Evolutionary conservation across 495 filamentous ascomycete species (phyloP).

Genomic region (Ramalina intermedia): DNA sequence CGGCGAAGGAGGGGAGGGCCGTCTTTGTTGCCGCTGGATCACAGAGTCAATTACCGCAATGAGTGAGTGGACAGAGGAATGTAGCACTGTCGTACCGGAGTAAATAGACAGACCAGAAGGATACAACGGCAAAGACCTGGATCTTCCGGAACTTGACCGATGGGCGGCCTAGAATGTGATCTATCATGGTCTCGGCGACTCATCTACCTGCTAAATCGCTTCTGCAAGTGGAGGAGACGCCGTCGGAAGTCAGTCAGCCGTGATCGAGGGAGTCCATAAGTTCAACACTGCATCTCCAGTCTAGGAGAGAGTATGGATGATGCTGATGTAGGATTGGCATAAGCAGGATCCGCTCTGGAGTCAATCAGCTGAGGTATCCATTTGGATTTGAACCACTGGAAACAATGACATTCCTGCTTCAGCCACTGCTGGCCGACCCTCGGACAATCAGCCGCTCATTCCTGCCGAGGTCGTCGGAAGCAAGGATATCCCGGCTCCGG

Average conservation of each 20-base stretch:
- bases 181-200: slow-evolving; percentile 22
- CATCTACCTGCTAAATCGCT: neutral
- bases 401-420: no score
- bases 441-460: no score
- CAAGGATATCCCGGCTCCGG: no score
- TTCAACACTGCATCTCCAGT: no score
- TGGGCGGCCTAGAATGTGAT: slow-evolving; percentile 85
- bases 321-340: no score
- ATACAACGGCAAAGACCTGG: slow-evolving; percentile 79
- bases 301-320: no score
- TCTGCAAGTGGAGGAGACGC: neutral
- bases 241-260: neutral
- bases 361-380: no score
- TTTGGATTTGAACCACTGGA: no score
- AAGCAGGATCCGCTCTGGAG: no score
- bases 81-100: slow-evolving; percentile 36
- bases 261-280: slow-evolving; percentile 5
- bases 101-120: slow-evolving; percentile 82
- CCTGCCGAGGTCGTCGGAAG: no score
- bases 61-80: neutral
- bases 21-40: slow-evolving; percentile 62
- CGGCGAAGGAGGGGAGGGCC: slow-evolving; percentile 65
- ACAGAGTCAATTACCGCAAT: neutral
- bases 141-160: slow-evolving; percentile 83
- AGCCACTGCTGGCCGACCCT: no score